Base-by-base conservation (phyloP, 441 rosid species). In the Eutrema salsugineum region DNA sequence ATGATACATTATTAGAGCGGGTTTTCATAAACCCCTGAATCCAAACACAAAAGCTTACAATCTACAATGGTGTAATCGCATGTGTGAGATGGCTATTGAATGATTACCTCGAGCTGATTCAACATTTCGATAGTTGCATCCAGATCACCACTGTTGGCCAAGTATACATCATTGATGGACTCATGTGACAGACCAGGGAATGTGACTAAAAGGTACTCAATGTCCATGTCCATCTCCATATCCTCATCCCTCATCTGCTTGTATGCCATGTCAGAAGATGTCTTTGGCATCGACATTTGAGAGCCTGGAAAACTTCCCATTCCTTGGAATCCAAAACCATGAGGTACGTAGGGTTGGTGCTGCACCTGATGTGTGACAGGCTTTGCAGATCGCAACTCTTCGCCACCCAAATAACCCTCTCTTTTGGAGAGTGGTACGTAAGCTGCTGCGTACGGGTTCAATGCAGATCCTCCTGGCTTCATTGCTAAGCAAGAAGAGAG, bases 401-500 rank as follows among this genome's bases (percentile, higher is more conserved):
- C 61, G 49, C 78, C 67, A 67, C 33, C 35, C 50, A 65, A 54
- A 33, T 24, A 24, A 75, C 63, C 43, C 53, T 50, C 87, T 76
- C 94, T 85, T 83, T 83, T 88, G 11, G 86, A 80, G 48, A 92
- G 76, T 0, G 97, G 97, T 39, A 87, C 57, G 58, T 90, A 92
- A 11, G 91, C 80, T 24, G 89, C 85, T 14, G 97, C 97, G 73
- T 87, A 79, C 0, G 97, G 97, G 66, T 92, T 92, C 85, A 92
- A 69, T 12, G 84, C 47, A 58, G 89, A 88, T 39, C 67, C 77
- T 71, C 85, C 85, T 0, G 84, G 77, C 84, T 83, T 88, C 97
- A 91, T 89, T 47, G 72, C 66, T 35, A 48, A 48, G 43, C 27
- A 69, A 14, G 19, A 16, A 62, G 15, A 40, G 27, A 12, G 39